A percentile compares a stretch with the other conserved stretches of the same genome.
phyloP scores from a whole-genome alignment of 129 eudicot genomes.

The Erigeron canadensis region DNA sequence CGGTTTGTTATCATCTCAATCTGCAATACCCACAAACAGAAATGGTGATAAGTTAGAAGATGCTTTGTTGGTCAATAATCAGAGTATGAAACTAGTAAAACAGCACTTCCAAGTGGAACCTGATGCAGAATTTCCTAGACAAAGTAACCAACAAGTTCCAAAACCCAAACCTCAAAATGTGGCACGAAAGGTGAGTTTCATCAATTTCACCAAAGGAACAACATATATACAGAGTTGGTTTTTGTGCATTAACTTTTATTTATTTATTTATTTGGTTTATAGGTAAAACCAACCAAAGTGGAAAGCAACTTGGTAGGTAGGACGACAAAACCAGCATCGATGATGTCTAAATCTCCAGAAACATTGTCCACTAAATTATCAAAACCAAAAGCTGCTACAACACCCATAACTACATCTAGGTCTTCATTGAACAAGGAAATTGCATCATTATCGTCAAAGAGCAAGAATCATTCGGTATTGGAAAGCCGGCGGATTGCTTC shows the following conservation, averaged over 20 bases:
- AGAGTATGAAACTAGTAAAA: slow-evolving; percentile 28
- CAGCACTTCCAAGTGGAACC: slow-evolving; percentile 37
- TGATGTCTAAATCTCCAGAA: slow-evolving; percentile 46
- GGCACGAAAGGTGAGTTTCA: slow-evolving; percentile 51
- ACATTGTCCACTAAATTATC: slow-evolving; percentile 39
- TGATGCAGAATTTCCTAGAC: slow-evolving; percentile 7
- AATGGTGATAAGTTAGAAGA: slow-evolving; percentile 27
- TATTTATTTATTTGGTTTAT: slow-evolving; percentile 14
- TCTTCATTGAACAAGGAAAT: slow-evolving; percentile 43
- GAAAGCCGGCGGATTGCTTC: slow-evolving; percentile 49
- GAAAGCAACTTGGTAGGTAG: slow-evolving; percentile 32
- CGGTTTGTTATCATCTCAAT: neutral
- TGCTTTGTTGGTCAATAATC: slow-evolving; percentile 37
- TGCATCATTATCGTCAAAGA: slow-evolving; percentile 40
- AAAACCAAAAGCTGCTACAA: slow-evolving; percentile 44
- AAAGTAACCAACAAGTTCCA: slow-evolving; percentile 28
- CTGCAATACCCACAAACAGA: neutral
- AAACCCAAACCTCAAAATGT: slow-evolving; percentile 31
- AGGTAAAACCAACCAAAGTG: slow-evolving; percentile 51
- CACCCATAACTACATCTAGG: slow-evolving; percentile 27
- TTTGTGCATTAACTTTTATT: slow-evolving; percentile 27
- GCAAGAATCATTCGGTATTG: slow-evolving; percentile 39
- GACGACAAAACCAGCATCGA: slow-evolving; percentile 53
- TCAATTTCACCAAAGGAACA: neutral
- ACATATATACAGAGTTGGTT: neutral